Base-by-base conservation (phyloP, 2,329 filamentous ascomycete genomes). In the Sphaerulina musiva region DNA sequence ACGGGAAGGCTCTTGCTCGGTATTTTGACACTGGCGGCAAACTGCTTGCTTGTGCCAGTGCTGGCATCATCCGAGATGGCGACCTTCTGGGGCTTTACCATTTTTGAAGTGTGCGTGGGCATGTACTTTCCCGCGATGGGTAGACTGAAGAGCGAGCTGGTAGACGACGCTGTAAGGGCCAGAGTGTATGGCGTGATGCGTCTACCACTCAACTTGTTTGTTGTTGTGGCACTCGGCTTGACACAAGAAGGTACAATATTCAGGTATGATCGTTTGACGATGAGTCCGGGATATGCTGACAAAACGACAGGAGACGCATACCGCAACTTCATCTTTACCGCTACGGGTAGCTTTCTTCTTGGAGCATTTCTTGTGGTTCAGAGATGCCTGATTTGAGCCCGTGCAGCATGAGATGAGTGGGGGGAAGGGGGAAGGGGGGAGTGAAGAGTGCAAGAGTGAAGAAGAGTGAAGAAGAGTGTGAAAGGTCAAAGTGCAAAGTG, bases 131-230 rank as follows among this genome's bases (percentile, higher is more conserved):
- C 80, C 0, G 76, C 73, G 54, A 79, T 82, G 65, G 77, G 74
- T 1, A 76, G 76, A 46, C 62, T 82, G 51, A 83, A 82, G 66
- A 77, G 77, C 6, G 69, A 71, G 38, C 67, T 80, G 4, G 73
- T 83, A n/a, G 74, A 79, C 1, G 80, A 84, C 62, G 73, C 73
- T 2, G 70, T 75, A 23, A 71, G 81, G 42, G 78, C 76, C 2
- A 75, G 74, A 42, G 73, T 83, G 12, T 84, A 84, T 64, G 77
- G 78, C 12, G 69, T 81, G 49, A 69, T 84, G 63, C 74, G 81
- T 31, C 72, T 84, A 11, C 81, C 81, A 9, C 67, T 84, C 57
- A 84, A 83, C 62, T 57, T 78, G 12, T 80, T 81, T 61, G 78
- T 82, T 1, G 74, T 81, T 8, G 68, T 74, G 5, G 75, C 77